phyloP scores from a whole-genome alignment of 345 rosid genomes.

The Balakata baccata region DNA sequence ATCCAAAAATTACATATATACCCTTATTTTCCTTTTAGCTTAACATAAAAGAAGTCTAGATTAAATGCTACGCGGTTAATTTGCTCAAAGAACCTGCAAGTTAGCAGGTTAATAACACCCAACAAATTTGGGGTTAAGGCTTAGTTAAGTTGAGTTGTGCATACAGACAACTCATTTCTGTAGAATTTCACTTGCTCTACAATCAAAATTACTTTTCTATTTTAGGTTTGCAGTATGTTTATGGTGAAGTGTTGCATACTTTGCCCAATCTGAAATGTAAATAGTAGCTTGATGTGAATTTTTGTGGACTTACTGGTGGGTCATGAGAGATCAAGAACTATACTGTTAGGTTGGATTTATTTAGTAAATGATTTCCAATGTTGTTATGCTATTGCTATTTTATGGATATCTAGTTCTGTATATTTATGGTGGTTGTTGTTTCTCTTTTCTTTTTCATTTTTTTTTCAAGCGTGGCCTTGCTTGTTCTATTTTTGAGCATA shows the following conservation, averaged over 20 bases:
- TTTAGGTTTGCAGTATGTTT: not conserved
- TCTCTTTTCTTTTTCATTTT: not conserved
- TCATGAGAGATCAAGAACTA: not conserved
- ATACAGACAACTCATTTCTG: not conserved
- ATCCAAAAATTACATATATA: not conserved
- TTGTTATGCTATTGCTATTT: not conserved
- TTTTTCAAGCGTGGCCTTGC: not conserved
- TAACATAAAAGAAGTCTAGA: not conserved
- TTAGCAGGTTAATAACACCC: not conserved
- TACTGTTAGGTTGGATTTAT: not conserved
- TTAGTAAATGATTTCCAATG: not conserved
- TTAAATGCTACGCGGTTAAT: not conserved
- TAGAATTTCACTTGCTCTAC: not conserved
- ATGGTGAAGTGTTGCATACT: not conserved
- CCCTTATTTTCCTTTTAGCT: not conserved
- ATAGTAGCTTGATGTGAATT: not conserved
- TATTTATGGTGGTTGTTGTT: not conserved
- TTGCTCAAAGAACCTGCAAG: not conserved
- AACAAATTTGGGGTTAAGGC: not conserved
- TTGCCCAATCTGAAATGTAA: not conserved
- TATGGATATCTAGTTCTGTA: constrained; percentile 1
- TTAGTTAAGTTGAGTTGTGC: not conserved
- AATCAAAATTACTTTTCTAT: not conserved
- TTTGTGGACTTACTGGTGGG: not conserved
- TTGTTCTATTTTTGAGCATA: not conserved